Evolutionary conservation across 495 filamentous ascomycete species (phyloP).

Genomic region (Penicillium roqueforti): DNA sequence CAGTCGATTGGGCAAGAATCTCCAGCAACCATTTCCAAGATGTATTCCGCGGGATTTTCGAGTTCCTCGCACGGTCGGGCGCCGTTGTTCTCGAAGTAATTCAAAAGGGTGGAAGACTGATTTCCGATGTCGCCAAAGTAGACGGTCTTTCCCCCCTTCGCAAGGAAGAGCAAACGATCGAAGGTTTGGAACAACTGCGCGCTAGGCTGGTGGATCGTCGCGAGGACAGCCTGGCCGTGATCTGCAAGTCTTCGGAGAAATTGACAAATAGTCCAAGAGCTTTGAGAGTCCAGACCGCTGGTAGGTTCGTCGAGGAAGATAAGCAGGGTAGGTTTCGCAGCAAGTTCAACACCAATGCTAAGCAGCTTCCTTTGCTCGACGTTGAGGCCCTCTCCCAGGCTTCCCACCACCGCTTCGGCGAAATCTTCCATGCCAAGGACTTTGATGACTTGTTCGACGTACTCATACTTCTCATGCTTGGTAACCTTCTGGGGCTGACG

Average conservation of each 20-base stretch:
- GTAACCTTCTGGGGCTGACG: constrained; percentile 59
- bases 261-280: constrained; percentile 77
- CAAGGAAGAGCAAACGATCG: constrained; percentile 79
- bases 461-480: constrained; percentile 43
- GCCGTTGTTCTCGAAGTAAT: constrained; percentile 74
- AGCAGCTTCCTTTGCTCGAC: constrained; percentile 87
- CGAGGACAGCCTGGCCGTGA: constrained; percentile 81
- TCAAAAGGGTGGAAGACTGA: constrained; percentile 60
- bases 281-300: constrained; percentile 81
- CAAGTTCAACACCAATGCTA: constrained; percentile 86
- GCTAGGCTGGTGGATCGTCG: constrained; percentile 91
- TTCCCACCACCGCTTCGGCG: constrained; percentile 39
- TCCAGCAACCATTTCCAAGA: constrained; percentile 69
- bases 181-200: constrained; percentile 89
- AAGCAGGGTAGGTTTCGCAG: constrained; percentile 76
- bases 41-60: constrained; percentile 86
- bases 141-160: constrained; percentile 73
- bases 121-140: constrained; percentile 85
- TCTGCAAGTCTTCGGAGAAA: constrained; percentile 78
- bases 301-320: constrained; percentile 91
- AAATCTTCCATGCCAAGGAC: constrained; percentile 45
- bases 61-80: constrained; percentile 60
- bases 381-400: constrained; percentile 61
- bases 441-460: constrained; percentile 46
- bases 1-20: constrained; percentile 67